These are phyloP conservation scores for Cryphonectria parasitica DNA, from an alignment of 2,329 filamentous ascomycete species.

Conservation along the genomic window DNA sequence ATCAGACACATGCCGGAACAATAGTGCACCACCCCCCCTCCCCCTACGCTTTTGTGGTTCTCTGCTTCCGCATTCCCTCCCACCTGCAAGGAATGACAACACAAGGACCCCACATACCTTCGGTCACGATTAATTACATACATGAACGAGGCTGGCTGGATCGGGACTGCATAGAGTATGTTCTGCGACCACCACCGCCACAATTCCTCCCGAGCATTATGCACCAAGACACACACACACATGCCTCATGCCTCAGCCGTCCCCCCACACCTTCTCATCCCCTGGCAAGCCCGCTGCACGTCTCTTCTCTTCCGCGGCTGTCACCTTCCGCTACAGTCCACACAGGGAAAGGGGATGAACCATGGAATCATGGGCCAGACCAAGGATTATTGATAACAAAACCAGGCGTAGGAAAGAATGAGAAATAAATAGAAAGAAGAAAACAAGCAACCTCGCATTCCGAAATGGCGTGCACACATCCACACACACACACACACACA, in stretches of 20 bases:
- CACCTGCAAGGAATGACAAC: no score
- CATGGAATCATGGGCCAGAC: background rate
- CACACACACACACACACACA: background rate
- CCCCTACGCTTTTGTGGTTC: no score
- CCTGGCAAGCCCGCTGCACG: background rate
- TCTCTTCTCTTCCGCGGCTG: background rate
- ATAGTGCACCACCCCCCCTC: no score
- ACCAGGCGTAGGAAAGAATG: background rate
- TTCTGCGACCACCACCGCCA: background rate
- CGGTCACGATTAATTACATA: background rate
- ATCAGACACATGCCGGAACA: background rate
- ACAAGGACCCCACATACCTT: background rate
- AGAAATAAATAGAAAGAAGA: background rate
- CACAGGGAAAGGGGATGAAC: background rate
- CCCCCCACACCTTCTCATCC: background rate
- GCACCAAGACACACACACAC: background rate
- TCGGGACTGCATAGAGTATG: background rate
- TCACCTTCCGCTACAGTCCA: slow-evolving; percentile 1
- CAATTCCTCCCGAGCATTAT: background rate
- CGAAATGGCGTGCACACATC: background rate
- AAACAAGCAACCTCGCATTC: background rate
- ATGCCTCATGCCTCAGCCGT: background rate
- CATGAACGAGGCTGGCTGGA: background rate
- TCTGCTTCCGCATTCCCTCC: no score
- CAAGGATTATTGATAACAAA: no score